Evolutionary conservation across 2,329 filamentous ascomycete species (phyloP), one percentile per base, ranked within the genome.

Genomic region (Aspergillus tanneri): DNA sequence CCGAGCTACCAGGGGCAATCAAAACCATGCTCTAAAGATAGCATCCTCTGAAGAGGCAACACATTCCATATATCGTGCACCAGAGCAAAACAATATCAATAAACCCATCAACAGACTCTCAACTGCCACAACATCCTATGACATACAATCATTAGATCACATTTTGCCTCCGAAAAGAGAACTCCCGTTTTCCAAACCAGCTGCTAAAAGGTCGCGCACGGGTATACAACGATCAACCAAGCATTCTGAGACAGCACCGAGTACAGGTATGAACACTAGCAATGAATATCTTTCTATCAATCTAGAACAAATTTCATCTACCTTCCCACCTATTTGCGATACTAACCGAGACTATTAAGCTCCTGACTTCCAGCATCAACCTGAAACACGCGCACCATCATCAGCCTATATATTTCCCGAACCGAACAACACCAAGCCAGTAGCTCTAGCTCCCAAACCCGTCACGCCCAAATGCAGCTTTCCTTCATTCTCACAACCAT

Each of bases 151-250:
- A n/a, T 56, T 71, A 4, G 62, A 64, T 24, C 54, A 68, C 37
- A 57, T 66, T 43, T 59, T 75, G n/a, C 73, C 73, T 12, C 73
- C 73, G 16, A 72, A 65, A 50, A 54, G 73, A 50, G 60, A 68
- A 12, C 62, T 76, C 0, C 73, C 73, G 2, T 76, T 75, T 46
- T 44, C 60, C 21, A 70, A 62, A 46, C 58, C 60, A 16, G 54
- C 45, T 12, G 28, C 53, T 22, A 64, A 63, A 43, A 58, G 51
- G 40, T 9, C 55, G 2, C 50, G 28, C 10, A 49, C 37, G 24
- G 23, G 27, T 5, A 10, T 35, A 12, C 25, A 38, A 24, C 8
- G 14, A 39, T 24, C 49, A 18, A 34, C 45, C 21, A 35, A 41
- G 3, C 18, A 42, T 16, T 36, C 24, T 27, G 10, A 30, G 4